These are phyloP conservation scores for Teunomyces gatunensis DNA, from an alignment of 805 yeast species.

Conservation along the genomic window DNA sequence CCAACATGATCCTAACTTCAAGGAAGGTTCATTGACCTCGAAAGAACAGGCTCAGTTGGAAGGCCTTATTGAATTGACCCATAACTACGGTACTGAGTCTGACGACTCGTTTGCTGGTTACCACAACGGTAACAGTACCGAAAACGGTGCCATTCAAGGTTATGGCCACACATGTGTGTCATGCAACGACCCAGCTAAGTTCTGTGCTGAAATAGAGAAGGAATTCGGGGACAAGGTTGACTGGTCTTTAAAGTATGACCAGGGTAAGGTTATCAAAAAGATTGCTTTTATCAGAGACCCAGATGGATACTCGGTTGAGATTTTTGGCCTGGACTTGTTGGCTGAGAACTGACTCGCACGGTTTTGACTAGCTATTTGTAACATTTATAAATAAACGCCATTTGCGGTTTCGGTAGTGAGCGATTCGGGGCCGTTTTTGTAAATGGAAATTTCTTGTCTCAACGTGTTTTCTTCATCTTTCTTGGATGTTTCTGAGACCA, in stretches of 20 bases:
- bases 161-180: conserved; percentile 84
- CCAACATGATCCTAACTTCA: conserved; percentile 43
- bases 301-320: conserved; percentile 84
- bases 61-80: conserved; percentile 83
- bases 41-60: conserved; percentile 46
- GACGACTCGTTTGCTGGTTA: conserved; percentile 70
- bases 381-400: background rate
- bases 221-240: conserved; percentile 41
- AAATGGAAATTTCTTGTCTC: background rate
- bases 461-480: background rate
- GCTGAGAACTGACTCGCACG: conserved; percentile 2
- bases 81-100: conserved; percentile 92
- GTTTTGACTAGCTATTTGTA: background rate
- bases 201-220: conserved; percentile 51
- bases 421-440: background rate
- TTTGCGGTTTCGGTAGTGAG: background rate
- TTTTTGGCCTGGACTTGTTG: conserved; percentile 45
- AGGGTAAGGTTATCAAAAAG: conserved; percentile 49
- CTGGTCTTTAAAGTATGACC: conserved; percentile 59
- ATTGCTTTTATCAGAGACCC: conserved; percentile 84
- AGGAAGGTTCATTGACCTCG: conserved; percentile 40
- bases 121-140: conserved; percentile 71
- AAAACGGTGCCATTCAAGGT: conserved; percentile 64
- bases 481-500: background rate
- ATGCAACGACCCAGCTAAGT: conserved; percentile 57